Percentiles rank a stretch among this genome's conserved stretches.
phyloP scores from a whole-genome alignment of 805 yeast species.

The Spathaspora arborariae region DNA sequence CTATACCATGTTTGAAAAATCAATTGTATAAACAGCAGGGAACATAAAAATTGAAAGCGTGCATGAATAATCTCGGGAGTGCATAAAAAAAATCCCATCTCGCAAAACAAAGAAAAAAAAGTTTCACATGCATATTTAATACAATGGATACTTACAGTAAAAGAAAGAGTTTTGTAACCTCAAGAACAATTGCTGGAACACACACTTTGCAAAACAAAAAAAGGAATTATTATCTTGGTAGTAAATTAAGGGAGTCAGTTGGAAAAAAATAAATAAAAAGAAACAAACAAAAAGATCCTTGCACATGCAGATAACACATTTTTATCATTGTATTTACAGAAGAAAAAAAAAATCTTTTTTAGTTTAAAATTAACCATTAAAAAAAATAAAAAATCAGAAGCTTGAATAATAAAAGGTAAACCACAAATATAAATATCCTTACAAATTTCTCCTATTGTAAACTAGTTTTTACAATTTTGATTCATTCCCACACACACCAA shows the following conservation, averaged over 20 bases:
- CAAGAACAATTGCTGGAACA: background rate
- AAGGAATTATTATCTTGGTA: too few relatives aligned
- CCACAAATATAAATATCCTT: conserved; percentile 3
- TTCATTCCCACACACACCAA: background rate
- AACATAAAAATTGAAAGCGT: background rate
- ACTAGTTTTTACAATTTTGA: background rate
- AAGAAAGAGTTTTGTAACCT: too few relatives aligned
- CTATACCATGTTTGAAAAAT: too few relatives aligned
- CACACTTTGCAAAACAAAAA: background rate
- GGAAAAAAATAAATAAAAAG: background rate
- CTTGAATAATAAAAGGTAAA: background rate
- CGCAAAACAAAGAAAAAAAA: background rate
- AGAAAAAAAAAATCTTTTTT: background rate
- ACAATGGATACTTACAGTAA: too few relatives aligned
- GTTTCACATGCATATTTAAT: background rate
- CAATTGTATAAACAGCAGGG: too few relatives aligned
- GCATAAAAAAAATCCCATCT: background rate
- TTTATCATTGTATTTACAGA: background rate
- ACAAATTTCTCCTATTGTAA: background rate
- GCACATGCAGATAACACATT: conserved; percentile 1
- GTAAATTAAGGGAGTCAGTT: background rate
- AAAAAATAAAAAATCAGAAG: background rate
- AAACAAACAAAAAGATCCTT: background rate
- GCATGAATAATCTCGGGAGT: background rate
- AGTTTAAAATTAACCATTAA: background rate